Percentiles rank a stretch among this genome's conserved stretches.
These are phyloP conservation scores for Cytospora paraplurivora DNA, from an alignment of 2,329 filamentous ascomycete species.

Conservation along the genomic window DNA sequence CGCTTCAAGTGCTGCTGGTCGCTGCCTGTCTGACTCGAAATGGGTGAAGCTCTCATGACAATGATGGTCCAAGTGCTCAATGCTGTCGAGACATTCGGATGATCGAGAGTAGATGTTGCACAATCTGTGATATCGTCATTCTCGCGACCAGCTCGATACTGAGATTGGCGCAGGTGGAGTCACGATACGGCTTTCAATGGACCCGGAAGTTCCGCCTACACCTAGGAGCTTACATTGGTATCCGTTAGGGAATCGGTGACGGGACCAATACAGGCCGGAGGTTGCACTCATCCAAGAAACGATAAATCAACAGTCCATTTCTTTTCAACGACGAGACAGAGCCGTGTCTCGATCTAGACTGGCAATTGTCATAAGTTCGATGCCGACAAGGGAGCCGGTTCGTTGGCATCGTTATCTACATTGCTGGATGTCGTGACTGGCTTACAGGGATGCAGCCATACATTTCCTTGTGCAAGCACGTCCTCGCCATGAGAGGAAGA, in stretches of 20 bases:
- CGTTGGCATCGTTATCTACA: slow-evolving; percentile 3
- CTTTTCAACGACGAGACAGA: neutral
- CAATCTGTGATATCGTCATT: neutral
- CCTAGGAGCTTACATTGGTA: neutral
- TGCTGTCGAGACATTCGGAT: neutral
- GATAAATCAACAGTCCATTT: neutral
- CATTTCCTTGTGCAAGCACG: slow-evolving; percentile 12
- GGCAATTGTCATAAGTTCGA: slow-evolving; percentile 6
- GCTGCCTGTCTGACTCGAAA: neutral
- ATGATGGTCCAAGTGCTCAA: neutral
- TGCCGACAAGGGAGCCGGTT: slow-evolving; percentile 13
- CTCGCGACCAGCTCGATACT: neutral
- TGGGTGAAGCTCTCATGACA: neutral
- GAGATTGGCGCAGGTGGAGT: neutral
- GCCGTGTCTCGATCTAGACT: neutral
- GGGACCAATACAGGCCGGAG: neutral
- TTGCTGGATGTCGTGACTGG: slow-evolving; percentile 12
- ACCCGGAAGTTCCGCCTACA: neutral
- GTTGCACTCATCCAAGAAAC: neutral
- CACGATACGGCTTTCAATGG: neutral
- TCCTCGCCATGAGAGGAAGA: slow-evolving; percentile 13
- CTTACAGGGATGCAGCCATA: slow-evolving; percentile 18
- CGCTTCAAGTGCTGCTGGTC: neutral
- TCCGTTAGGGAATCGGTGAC: neutral
- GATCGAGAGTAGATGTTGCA: neutral